These are phyloP conservation scores for Sporothrix humicola DNA, from an alignment of 2,329 filamentous ascomycete species.

Conservation along the genomic window DNA sequence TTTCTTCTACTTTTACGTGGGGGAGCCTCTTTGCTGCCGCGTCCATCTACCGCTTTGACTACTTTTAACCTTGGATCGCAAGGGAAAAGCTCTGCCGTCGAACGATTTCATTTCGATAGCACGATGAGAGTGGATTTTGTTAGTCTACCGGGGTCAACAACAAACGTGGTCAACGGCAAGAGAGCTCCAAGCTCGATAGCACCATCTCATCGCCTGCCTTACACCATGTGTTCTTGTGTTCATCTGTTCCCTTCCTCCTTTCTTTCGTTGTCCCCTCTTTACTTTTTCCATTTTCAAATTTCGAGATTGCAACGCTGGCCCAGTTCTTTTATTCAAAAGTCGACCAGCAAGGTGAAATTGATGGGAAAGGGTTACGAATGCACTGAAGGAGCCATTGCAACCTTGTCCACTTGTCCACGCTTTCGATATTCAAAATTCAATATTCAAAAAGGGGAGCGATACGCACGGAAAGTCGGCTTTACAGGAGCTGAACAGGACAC, in stretches of 20 bases:
- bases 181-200: not conserved
- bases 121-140: not conserved
- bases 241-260: not conserved
- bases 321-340: no score
- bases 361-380: not conserved
- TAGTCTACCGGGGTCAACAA: no score
- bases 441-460: not conserved
- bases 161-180: no score
- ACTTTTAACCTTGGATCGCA: no score
- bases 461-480: conserved; percentile 12
- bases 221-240: not conserved
- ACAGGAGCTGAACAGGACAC: not conserved
- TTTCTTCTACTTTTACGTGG: conserved; percentile 19
- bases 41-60: conserved; percentile 11
- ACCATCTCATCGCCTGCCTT: not conserved
- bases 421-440: no score
- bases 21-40: conserved; percentile 2
- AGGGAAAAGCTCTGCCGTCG: not conserved
- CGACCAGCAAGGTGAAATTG: not conserved
- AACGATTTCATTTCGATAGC: conserved; percentile 12
- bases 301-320: conserved; percentile 13
- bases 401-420: no score
- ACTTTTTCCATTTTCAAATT: not conserved
- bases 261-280: not conserved
- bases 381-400: no score